These are phyloP conservation scores for Recurvomyces mirabilis DNA, from an alignment of 495 filamentous ascomycete species.

Conservation along the genomic window DNA sequence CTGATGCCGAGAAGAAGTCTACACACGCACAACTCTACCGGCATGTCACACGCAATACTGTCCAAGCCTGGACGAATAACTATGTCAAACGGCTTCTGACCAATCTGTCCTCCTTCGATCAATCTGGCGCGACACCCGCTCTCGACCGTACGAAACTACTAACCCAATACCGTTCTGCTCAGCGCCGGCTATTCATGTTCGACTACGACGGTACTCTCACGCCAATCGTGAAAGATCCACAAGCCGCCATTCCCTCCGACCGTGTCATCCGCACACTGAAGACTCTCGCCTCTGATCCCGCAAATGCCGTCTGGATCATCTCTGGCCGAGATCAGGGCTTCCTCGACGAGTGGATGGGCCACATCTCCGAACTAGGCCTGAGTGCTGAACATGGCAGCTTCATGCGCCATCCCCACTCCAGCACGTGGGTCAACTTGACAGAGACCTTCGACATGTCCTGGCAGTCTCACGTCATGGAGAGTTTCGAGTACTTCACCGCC, in stretches of 20 bases:
- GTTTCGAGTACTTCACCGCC: slow-evolving; percentile 78
- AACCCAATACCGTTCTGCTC: slow-evolving; percentile 56
- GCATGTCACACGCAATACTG: slow-evolving; percentile 72
- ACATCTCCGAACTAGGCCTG: slow-evolving; percentile 73
- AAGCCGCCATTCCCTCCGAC: slow-evolving; percentile 75
- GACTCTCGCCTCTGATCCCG: slow-evolving; percentile 62
- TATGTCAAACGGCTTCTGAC: slow-evolving; percentile 64
- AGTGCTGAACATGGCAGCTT: slow-evolving; percentile 95
- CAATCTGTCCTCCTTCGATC: slow-evolving; percentile 64
- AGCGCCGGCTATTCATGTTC: slow-evolving; percentile 83
- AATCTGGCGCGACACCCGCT: slow-evolving; percentile 63
- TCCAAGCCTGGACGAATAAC: slow-evolving; percentile 68
- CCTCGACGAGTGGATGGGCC: slow-evolving; percentile 73
- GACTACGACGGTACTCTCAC: slow-evolving; percentile 99
- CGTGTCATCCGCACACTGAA: slow-evolving; percentile 68
- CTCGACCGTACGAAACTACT: slow-evolving; percentile 63
- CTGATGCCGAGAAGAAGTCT: slow-evolving; percentile 44
- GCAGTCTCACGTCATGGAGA: slow-evolving; percentile 66
- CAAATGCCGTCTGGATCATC: slow-evolving; percentile 94
- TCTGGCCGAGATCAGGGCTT: slow-evolving; percentile 86
- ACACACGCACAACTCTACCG: slow-evolving; percentile 58
- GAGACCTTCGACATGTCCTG: slow-evolving; percentile 77
- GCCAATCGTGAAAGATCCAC: slow-evolving; percentile 82
- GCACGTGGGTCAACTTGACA: slow-evolving; percentile 76
- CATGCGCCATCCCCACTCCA: slow-evolving; percentile 59